These are phyloP conservation scores for Globisporangium middletonii DNA, from an alignment of 352 stramenopile species.

Conservation along the genomic window DNA sequence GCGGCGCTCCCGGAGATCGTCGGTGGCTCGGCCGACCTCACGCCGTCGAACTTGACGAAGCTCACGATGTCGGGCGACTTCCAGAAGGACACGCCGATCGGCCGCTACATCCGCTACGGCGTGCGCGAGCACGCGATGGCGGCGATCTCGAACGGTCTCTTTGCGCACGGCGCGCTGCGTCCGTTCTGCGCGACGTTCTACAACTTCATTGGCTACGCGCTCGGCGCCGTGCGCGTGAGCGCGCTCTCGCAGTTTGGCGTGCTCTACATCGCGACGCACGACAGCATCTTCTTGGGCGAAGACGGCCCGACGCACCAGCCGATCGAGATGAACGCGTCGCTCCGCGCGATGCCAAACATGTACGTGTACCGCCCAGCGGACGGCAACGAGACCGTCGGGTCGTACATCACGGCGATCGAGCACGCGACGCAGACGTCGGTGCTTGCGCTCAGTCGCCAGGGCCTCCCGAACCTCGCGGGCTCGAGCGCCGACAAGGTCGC, in stretches of 20 bases:
- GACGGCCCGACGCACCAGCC: slow-evolving; percentile 99
- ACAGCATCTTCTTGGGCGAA: slow-evolving; percentile 99
- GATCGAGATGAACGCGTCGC: slow-evolving; percentile 96
- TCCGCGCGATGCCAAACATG: slow-evolving; percentile 98
- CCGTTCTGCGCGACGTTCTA: slow-evolving; percentile 99
- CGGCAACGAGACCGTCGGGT: slow-evolving; percentile 96
- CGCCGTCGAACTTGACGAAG: slow-evolving; percentile 95
- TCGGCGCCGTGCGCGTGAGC: slow-evolving; percentile 93
- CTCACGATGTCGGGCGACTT: slow-evolving; percentile 96
- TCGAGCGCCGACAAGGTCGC: slow-evolving; percentile 88
- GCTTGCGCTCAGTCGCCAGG: slow-evolving; percentile 91
- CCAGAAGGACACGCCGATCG: slow-evolving; percentile 94
- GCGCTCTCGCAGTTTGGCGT: slow-evolving; percentile 94
- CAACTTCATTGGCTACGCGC: slow-evolving; percentile 98
- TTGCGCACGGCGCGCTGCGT: slow-evolving; percentile 94
- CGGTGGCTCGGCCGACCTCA: slow-evolving; percentile 98
- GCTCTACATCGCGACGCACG: slow-evolving; percentile 99
- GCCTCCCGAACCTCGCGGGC: slow-evolving; percentile 86
- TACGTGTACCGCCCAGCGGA: slow-evolving; percentile 97
- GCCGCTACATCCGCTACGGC: slow-evolving; percentile 97
- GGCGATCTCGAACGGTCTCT: slow-evolving; percentile 97
- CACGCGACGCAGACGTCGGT: slow-evolving; percentile 88
- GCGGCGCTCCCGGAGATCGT: slow-evolving; percentile 94
- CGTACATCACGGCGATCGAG: slow-evolving; percentile 91
- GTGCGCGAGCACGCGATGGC: slow-evolving; percentile 99